A percentile compares a stretch with the other conserved stretches of the same genome.
Evolutionary conservation across 768 basidiomycete genomes (phyloP).

Genomic region (Boletus speciosus): DNA sequence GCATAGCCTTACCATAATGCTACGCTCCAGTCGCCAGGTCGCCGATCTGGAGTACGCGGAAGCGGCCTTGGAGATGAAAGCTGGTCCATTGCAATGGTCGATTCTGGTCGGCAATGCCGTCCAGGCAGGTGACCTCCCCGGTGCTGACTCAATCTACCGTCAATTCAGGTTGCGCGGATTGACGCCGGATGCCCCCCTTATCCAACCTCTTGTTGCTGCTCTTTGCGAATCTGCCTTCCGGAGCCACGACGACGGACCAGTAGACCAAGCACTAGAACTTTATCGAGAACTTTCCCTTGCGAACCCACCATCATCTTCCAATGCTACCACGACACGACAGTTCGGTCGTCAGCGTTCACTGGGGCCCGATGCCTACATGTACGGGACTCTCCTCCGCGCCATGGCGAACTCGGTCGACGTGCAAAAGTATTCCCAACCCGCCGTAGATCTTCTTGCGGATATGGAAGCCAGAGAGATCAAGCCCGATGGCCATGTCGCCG

Average conservation of each 20-base stretch:
- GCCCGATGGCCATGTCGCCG: slow-evolving; percentile 41
- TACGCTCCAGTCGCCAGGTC: slow-evolving; percentile 40
- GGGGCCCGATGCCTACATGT: slow-evolving; percentile 53
- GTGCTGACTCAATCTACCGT: slow-evolving; percentile 51
- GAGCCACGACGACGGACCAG: slow-evolving; percentile 36
- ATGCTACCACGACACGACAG: slow-evolving; percentile 3
- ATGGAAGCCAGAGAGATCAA: slow-evolving; percentile 55
- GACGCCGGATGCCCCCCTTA: slow-evolving; percentile 45
- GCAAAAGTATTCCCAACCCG: slow-evolving; percentile 46
- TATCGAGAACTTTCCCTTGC: slow-evolving; percentile 45
- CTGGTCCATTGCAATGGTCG: slow-evolving; percentile 49
- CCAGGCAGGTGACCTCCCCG: slow-evolving; percentile 33
- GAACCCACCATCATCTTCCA: slow-evolving; percentile 25
- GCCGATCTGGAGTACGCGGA: slow-evolving; percentile 44
- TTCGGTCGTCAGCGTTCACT: slow-evolving; percentile 33
- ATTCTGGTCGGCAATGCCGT: slow-evolving; percentile 52
- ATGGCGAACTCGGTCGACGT: slow-evolving; percentile 43
- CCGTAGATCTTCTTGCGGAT: slow-evolving; percentile 56
- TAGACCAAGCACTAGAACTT: slow-evolving; percentile 54
- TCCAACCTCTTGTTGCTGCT: slow-evolving; percentile 52
- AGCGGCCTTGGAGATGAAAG: slow-evolving; percentile 37
- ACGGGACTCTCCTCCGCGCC: slow-evolving; percentile 50
- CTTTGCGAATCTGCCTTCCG: slow-evolving; percentile 42
- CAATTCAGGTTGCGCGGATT: slow-evolving; percentile 43
- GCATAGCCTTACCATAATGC: slow-evolving; percentile 38